phyloP scores from a whole-genome alignment of 2,329 filamentous ascomycete genomes.

The Tolypocladium guangdongense region DNA sequence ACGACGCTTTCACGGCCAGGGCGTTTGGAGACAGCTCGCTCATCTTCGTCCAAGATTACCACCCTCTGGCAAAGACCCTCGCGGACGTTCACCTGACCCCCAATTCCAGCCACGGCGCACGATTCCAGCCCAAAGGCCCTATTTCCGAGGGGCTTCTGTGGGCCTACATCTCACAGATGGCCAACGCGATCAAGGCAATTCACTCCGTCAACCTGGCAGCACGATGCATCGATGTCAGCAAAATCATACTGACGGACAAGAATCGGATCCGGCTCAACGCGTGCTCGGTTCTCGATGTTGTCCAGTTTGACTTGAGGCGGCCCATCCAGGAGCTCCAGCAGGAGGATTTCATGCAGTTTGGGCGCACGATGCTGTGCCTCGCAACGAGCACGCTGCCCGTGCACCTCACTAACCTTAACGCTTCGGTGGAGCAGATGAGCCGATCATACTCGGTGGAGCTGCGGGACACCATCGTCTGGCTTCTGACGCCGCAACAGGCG shows the following conservation, averaged over 20 bases:
- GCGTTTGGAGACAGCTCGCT: constrained; percentile 92
- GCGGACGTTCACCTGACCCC: constrained; percentile 64
- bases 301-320: constrained; percentile 64
- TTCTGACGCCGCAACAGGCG: constrained; percentile 55
- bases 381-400: constrained; percentile 54
- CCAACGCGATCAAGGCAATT: constrained; percentile 77
- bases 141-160: constrained; percentile 70
- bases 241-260: constrained; percentile 82
- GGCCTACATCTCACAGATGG: constrained; percentile 87
- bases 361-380: constrained; percentile 72
- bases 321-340: constrained; percentile 69
- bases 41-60: constrained; percentile 88
- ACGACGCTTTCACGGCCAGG: constrained; percentile 87
- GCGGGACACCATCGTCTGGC: constrained; percentile 70
- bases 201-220: constrained; percentile 75
- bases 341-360: constrained; percentile 78
- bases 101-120: constrained; percentile 28
- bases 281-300: constrained; percentile 81
- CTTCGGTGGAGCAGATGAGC: constrained; percentile 65
- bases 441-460: constrained; percentile 69
- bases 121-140: constrained; percentile 31
- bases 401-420: constrained; percentile 50
- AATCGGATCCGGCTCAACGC: constrained; percentile 81
- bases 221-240: constrained; percentile 74
- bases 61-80: constrained; percentile 81